Base-by-base conservation (phyloP, 1,284 basidiomycete species). In the Tremellales sp. region DNA sequence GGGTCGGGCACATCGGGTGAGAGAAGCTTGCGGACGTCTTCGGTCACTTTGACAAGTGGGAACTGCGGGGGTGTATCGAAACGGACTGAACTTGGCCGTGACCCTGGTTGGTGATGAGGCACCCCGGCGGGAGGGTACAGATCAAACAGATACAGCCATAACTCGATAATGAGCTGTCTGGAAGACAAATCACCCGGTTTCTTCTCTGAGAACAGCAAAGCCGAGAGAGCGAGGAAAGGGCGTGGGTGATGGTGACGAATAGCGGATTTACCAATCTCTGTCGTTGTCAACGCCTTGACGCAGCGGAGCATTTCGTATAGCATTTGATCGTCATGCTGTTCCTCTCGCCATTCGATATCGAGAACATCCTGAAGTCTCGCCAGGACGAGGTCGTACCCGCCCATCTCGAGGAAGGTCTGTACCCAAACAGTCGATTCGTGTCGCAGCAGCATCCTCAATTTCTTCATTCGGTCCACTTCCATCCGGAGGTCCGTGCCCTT, bases 321-420 rank as follows among this genome's bases (percentile, higher is more conserved):
- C 42, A 96, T 79, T 68, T 93, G 85, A 68, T 98, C 96, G 65
- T 97, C 94, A 61, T 96, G 93, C 68, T 97, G 93, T 69, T 99
- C 94, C 71, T 97, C 94, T 55, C 92, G 84, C 94, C 94, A 99
- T 75, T 98, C 94, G 43, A 97, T 83, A 57, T 90, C 86, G 0
- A 98, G 78, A 10, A 98, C 79, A 70, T 98, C 94, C 54, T 91
- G 87, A n/a, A 98, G 75, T 41, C 91, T 80, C 1, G 84, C 85
- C 22, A 97, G 72, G 33, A 99, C 76, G 0, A 86, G 84, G 4
- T 81, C 79, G 64, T 97, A 98, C 1, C 96, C 94, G 5, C 90
- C 89, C 10, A 81, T 71, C 43, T 80, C 80, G 37, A 97, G 67
- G 67, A 97, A 98, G n/a, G 85, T 82, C 54, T 86, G 80, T n/a